phyloP scores from a whole-genome alignment of 441 rosid species.

The Brassica hybrid region DNA sequence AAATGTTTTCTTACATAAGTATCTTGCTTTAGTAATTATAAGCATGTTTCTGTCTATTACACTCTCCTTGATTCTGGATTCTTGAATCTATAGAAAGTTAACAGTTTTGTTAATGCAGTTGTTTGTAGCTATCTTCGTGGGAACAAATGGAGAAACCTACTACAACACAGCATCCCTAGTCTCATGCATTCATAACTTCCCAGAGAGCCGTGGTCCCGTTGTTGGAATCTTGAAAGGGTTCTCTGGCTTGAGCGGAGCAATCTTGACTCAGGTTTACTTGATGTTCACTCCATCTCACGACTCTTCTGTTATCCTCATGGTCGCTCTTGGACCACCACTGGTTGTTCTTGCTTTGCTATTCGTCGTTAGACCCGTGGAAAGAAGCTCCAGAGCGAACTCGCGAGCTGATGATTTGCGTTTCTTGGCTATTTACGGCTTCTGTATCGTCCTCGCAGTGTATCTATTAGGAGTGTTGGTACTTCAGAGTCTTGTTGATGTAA shows the following conservation, averaged over 20 bases:
- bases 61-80: background rate
- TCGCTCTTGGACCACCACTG: constrained; percentile 61
- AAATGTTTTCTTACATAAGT: background rate
- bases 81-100: background rate
- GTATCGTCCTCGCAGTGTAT: constrained; percentile 60
- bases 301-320: constrained; percentile 59
- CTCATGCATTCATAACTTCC: constrained; percentile 72
- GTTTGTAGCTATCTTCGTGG: constrained; percentile 56
- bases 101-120: constrained; percentile 47
- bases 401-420: constrained; percentile 51
- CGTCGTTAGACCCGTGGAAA: constrained; percentile 55
- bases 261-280: constrained; percentile 59
- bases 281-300: constrained; percentile 52
- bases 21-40: no score
- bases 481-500: constrained; percentile 51
- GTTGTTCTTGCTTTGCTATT: constrained; percentile 56
- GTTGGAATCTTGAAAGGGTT: constrained; percentile 75
- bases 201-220: constrained; percentile 62
- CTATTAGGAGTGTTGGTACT: constrained; percentile 54
- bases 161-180: constrained; percentile 65
- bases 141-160: constrained; percentile 76
- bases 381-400: constrained; percentile 49
- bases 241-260: constrained; percentile 72
- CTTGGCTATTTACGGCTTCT: constrained; percentile 51
- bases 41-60: background rate